Percentiles rank a stretch among this genome's conserved stretches.
Evolutionary conservation across 108 stramenopile genomes (phyloP).

Genomic region (Aurantiochytrium sp.): DNA sequence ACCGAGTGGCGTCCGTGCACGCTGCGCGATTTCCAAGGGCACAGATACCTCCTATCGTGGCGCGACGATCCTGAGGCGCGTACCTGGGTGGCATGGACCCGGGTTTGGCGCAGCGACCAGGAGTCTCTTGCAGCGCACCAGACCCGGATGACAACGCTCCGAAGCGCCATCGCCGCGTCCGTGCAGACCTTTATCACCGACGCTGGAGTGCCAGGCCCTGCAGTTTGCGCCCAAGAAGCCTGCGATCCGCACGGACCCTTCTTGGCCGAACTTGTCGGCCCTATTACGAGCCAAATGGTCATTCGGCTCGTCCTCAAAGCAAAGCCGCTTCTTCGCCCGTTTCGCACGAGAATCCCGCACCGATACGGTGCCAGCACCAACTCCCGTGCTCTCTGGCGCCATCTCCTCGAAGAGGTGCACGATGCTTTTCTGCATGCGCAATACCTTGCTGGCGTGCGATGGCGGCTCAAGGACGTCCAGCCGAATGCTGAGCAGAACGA

Average conservation of each 20-base stretch:
- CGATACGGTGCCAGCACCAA: not conserved
- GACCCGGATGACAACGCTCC: not conserved
- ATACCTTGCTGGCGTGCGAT: not conserved
- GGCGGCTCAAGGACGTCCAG: not conserved
- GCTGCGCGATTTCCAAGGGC: not conserved
- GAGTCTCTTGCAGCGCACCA: not conserved
- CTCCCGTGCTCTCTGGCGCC: not conserved
- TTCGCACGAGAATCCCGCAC: not conserved
- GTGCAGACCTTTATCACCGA: not conserved
- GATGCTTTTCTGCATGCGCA: not conserved
- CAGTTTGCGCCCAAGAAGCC: not conserved
- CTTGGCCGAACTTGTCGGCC: not conserved
- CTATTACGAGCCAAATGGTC: not conserved
- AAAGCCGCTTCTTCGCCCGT: not conserved
- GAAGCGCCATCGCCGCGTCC: not conserved
- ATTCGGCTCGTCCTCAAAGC: not conserved
- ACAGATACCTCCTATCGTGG: not conserved
- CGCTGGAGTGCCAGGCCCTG: not conserved
- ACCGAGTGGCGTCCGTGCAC: not conserved
- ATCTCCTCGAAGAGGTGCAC: not conserved
- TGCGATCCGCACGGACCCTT: not conserved
- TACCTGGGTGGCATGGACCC: not conserved
- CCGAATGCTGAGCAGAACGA: too few species aligned
- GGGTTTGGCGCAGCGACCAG: not conserved
- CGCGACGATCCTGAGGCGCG: not conserved